Evolutionary conservation across 768 basidiomycete species (phyloP).

Genomic region (Hemileccinum impolitum): DNA sequence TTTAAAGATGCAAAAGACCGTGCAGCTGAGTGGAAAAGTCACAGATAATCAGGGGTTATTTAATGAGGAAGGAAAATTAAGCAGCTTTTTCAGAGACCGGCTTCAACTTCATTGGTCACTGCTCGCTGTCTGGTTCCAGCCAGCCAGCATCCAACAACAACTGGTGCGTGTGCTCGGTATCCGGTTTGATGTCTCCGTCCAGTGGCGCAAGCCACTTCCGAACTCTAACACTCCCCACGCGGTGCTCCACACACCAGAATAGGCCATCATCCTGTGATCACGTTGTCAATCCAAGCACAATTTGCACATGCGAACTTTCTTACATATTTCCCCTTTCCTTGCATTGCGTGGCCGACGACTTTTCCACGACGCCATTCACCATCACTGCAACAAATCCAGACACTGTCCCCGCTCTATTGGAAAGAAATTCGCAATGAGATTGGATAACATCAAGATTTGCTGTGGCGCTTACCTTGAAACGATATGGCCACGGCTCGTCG

Average conservation of each 20-base stretch:
- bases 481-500: conserved; percentile 51
- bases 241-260: conserved; percentile 52
- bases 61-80: too few relatives aligned
- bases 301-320: conserved; percentile 6
- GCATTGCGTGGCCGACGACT: conserved; percentile 42
- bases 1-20: conserved; percentile 2
- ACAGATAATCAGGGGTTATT: background rate
- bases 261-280: conserved; percentile 43
- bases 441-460: too few relatives aligned
- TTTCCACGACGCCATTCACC: conserved; percentile 51
- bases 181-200: conserved; percentile 66
- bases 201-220: conserved; percentile 63
- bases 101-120: background rate
- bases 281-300: background rate
- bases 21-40: background rate
- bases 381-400: conserved; percentile 50
- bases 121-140: conserved; percentile 25
- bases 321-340: conserved; percentile 47
- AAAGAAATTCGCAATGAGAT: conserved; percentile 1
- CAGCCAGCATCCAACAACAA: conserved; percentile 50
- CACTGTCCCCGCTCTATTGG: conserved; percentile 42
- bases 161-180: conserved; percentile 42
- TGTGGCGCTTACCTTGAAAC: conserved; percentile 38
- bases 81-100: too few relatives aligned
- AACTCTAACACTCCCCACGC: conserved; percentile 30